These are phyloP conservation scores for Phytophthora hibernalis DNA, from an alignment of 352 stramenopile genomes.

Conservation along the genomic window DNA sequence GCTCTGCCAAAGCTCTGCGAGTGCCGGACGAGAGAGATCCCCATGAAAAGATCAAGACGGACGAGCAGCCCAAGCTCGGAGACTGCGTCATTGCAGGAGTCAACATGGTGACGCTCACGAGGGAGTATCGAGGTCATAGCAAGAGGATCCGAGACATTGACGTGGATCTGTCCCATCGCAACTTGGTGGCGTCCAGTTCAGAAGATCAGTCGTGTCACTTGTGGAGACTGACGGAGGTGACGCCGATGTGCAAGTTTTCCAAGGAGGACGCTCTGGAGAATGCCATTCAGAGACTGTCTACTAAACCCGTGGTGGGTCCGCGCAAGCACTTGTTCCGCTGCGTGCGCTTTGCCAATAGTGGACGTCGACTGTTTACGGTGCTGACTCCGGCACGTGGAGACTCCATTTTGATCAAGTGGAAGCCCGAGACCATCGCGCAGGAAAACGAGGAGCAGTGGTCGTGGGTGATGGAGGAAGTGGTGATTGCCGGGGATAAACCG, in stretches of 20 bases:
- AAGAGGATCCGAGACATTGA: slow-evolving; percentile 87
- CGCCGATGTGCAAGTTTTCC: slow-evolving; percentile 70
- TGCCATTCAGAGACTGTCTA: slow-evolving; percentile 57
- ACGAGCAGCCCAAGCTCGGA: slow-evolving; percentile 60
- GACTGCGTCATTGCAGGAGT: slow-evolving; percentile 57
- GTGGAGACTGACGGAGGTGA: slow-evolving; percentile 77
- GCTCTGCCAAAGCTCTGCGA: slow-evolving; percentile 50
- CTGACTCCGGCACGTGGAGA: slow-evolving; percentile 77
- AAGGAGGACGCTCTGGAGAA: slow-evolving; percentile 81
- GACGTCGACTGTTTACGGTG: slow-evolving; percentile 75
- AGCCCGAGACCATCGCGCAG: slow-evolving; percentile 71
- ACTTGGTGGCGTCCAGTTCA: slow-evolving; percentile 78
- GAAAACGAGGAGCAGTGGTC: slow-evolving; percentile 72
- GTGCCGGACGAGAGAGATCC: slow-evolving; percentile 31
- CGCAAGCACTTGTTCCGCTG: slow-evolving; percentile 87
- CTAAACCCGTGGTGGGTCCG: slow-evolving; percentile 47
- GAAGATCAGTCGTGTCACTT: slow-evolving; percentile 84
- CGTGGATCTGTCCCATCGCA: slow-evolving; percentile 82
- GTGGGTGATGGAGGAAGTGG: slow-evolving; percentile 62
- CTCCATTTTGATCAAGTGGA: slow-evolving; percentile 86
- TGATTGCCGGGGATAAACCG: slow-evolving; percentile 72
- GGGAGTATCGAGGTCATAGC: slow-evolving; percentile 78
- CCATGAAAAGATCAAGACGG: slow-evolving; percentile 24
- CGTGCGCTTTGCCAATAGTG: slow-evolving; percentile 75
- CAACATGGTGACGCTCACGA: slow-evolving; percentile 68